Evolutionary conservation across 129 eudicot species (phyloP).

Genomic region (Flaveria bidentis): DNA sequence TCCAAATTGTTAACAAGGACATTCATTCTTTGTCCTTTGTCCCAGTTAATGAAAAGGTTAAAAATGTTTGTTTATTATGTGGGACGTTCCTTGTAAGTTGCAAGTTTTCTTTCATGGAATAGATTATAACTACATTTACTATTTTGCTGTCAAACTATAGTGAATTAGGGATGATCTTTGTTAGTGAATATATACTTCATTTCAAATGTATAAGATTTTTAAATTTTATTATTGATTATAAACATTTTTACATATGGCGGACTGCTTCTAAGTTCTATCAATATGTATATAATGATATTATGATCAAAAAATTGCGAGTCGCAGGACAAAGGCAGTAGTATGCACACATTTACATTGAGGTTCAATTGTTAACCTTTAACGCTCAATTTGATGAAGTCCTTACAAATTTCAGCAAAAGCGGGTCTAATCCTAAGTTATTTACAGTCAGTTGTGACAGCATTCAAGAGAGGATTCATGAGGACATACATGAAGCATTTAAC

Average conservation of each 20-base stretch:
- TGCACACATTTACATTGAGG: background rate
- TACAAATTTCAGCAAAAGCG: constrained; percentile 8
- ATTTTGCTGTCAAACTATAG: background rate
- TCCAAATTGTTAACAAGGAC: background rate
- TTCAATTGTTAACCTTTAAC: constrained; percentile 1
- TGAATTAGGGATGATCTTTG: background rate
- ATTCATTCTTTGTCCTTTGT: background rate
- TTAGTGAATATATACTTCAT: background rate
- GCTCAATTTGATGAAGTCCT: background rate
- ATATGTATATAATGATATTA: background rate
- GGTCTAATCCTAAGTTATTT: background rate
- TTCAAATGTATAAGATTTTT: background rate
- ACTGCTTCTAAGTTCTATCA: background rate
- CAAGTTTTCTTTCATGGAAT: constrained; percentile 1
- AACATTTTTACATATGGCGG: background rate
- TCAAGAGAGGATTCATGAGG: background rate
- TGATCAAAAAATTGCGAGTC: background rate
- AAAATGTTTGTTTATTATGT: background rate
- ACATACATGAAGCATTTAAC: constrained; percentile 16
- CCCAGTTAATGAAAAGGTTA: background rate
- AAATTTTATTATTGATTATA: background rate
- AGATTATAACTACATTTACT: background rate
- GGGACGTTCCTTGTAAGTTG: constrained; percentile 10
- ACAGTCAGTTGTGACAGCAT: background rate
- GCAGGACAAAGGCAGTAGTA: background rate